These are phyloP conservation scores for Cladophialophora bantiana DNA, from an alignment of 2,329 filamentous ascomycete species.

Conservation along the genomic window DNA sequence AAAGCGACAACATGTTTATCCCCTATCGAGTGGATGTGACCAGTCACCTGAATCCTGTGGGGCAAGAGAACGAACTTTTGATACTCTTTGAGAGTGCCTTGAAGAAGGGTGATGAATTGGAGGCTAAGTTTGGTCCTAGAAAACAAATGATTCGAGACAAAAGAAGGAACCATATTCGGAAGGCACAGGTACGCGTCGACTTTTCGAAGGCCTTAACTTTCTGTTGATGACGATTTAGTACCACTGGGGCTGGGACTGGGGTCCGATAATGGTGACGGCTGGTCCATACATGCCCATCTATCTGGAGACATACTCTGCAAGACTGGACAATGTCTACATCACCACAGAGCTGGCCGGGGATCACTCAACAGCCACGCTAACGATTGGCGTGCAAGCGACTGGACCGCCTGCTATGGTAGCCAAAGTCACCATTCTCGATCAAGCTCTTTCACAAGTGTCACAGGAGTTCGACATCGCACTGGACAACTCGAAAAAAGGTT, in stretches of 20 bases:
- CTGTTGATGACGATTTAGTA: conserved; percentile 11
- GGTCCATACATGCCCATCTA: conserved; percentile 72
- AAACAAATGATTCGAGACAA: conserved; percentile 9
- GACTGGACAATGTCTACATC: conserved; percentile 65
- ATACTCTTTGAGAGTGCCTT: conserved; percentile 57
- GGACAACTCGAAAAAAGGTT: conserved; percentile 7
- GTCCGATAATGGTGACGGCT: conserved; percentile 66
- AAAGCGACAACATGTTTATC: conserved; percentile 80
- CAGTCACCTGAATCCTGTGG: conserved; percentile 40
- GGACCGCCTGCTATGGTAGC: conserved; percentile 39
- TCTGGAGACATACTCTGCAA: conserved; percentile 68
- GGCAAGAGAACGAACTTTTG: conserved; percentile 45
- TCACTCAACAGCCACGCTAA: conserved; percentile 49
- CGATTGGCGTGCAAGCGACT: conserved; percentile 48
- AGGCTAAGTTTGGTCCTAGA: neutral
- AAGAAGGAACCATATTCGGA: conserved; percentile 58
- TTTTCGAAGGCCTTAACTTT: conserved; percentile 40
- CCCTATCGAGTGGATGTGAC: conserved; percentile 68
- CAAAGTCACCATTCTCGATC: conserved; percentile 42
- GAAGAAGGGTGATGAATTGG: conserved; percentile 9
- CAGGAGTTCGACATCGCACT: neutral
- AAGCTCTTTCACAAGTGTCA: conserved; percentile 47
- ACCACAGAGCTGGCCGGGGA: conserved; percentile 42
- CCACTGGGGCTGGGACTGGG: conserved; percentile 72
- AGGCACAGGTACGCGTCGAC: conserved; percentile 60